Base-by-base conservation (phyloP, 192 early-diverging fungal genomes). In the Backusella psychrophila region DNA sequence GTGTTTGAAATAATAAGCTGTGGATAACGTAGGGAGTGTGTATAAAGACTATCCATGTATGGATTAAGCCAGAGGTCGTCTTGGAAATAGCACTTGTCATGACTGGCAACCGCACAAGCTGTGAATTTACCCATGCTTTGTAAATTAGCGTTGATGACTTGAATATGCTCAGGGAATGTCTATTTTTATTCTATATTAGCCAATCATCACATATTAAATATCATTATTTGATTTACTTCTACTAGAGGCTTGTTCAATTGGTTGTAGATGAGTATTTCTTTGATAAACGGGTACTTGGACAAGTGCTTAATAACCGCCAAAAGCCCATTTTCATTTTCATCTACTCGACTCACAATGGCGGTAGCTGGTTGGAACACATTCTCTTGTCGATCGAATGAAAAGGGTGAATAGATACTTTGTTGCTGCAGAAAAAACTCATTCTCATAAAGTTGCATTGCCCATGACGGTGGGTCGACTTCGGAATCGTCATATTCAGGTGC, bases 31-130 rank as follows among this genome's bases (percentile, higher is more conserved):
- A 86, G 53, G 71, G 85, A 87, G 73, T 88, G 86, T 29, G 85
- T 86, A 75, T 89, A 89, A 26, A 88, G 76, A 53, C 77, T 81
- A 73, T 89, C 88, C 83, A 89, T 79, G 31, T 86, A 85, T 11
- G 83, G 73, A 69, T 89, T 89, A 31, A 89, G 76, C 84, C 85
- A 86, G 66, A 86, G 82, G 68, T 89, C 86, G 66, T 89, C 88
- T 72, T 89, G 88, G 33, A 87, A 85, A 71, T 89, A 89, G 66
- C 88, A 89, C 63, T 84, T 77, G 49, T 84, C 68, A 67, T 85
- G 83, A 35, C 77, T 83, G 5, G 88, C 84, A 44, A 86, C 72
- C 6, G 75, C 71, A 65, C 88, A 89, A 1, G 85, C 82, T 67
- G 83, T 84, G 72, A 66, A 74, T 19, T 49, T 42, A 5, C 73